A percentile compares a stretch with the other conserved stretches of the same genome.
Conservation (phyloP, 441 rosid species). For the Adansonia grandidieri region DNA sequence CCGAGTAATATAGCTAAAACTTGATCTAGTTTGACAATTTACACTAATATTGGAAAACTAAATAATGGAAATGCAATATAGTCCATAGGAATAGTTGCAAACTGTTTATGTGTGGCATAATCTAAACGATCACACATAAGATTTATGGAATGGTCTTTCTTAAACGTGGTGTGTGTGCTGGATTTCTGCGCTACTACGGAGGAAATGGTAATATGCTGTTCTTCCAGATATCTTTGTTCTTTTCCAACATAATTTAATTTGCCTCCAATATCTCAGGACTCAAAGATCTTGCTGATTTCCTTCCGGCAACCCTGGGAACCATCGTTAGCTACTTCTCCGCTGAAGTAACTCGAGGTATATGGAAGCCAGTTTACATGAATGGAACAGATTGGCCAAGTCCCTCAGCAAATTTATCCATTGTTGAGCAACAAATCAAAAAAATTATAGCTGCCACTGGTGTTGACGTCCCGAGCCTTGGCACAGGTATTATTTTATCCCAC, state of each 20-base stretch:
- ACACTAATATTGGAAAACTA: conserved; percentile 4
- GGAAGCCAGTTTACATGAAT: conserved; percentile 97
- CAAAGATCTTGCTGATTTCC: conserved; percentile 91
- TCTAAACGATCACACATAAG: not conserved
- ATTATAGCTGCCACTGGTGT: conserved; percentile 89
- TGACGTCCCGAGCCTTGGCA: conserved; percentile 82
- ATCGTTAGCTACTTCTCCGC: conserved; percentile 93
- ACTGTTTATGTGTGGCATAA: conserved; percentile 6
- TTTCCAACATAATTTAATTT: conserved; percentile 22
- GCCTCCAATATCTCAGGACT: conserved; percentile 64
- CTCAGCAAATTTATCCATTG: conserved; percentile 76
- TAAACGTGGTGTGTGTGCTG: not conserved
- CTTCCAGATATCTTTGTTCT: not conserved
- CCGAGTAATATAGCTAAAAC: too few species aligned
- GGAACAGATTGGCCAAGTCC: conserved; percentile 99
- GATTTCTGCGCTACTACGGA: conserved; percentile 1
- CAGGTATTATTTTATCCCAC: conserved; percentile 49
- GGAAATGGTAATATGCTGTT: not conserved
- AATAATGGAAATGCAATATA: conserved; percentile 6
- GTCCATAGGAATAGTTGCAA: not conserved
- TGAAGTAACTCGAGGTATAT: conserved; percentile 96
- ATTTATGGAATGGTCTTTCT: not conserved
- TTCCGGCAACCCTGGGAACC: conserved; percentile 90
- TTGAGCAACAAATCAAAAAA: conserved; percentile 91
- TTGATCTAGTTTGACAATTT: conserved; percentile 14